Evolutionary conservation across 306 rosid genomes (phyloP).

Genomic region (Cucumis cinereus): DNA sequence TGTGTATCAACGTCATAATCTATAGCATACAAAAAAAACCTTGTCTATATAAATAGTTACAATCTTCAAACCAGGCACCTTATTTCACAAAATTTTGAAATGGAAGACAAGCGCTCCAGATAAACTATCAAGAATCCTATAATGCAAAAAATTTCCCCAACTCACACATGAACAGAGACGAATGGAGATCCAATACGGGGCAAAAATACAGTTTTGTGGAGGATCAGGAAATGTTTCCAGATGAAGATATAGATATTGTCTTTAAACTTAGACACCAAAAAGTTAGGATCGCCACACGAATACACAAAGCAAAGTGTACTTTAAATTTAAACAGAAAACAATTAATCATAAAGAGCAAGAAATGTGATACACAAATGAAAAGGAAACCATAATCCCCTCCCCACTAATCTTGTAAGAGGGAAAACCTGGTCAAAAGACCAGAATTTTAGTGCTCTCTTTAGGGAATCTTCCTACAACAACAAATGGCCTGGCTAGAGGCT

Average conservation of each 20-base stretch:
- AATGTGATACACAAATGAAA: not conserved
- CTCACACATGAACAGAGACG: not conserved
- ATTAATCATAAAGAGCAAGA: not conserved
- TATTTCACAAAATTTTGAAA: not conserved
- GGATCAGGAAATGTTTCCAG: not conserved
- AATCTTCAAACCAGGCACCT: not conserved
- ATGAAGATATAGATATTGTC: not conserved
- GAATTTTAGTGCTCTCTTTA: not conserved
- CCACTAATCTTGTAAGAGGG: not conserved
- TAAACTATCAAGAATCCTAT: not conserved
- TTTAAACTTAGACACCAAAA: not conserved
- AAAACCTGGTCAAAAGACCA: not conserved
- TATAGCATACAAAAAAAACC: not conserved
- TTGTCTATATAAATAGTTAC: not conserved
- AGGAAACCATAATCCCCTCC: not conserved
- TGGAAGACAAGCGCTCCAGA: not conserved
- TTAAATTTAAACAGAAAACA: not conserved
- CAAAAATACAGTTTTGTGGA: not conserved
- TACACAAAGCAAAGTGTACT: not conserved
- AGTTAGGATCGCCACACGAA: not conserved
- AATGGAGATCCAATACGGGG: not conserved
- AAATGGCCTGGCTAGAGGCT: not conserved
- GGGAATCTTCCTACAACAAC: not conserved
- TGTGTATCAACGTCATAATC: not conserved
- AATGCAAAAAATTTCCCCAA: not conserved